Evolutionary conservation across 2,329 filamentous ascomycete genomes (phyloP).

Genomic region (Byssothecium circinans): DNA sequence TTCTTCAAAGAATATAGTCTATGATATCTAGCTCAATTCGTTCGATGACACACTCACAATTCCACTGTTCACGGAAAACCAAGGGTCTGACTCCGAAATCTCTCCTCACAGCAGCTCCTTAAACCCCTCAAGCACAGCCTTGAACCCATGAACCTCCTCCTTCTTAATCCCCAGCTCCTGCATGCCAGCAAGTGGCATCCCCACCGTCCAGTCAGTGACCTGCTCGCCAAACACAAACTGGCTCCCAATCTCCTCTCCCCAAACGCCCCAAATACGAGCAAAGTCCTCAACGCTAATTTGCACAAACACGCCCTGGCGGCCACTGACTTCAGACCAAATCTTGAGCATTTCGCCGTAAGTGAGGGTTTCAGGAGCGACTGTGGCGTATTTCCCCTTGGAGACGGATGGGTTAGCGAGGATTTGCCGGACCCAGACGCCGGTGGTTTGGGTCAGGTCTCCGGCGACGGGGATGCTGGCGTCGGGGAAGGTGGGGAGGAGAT

Average conservation of each 20-base stretch:
- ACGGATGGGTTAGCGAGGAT: slow-evolving; percentile 14
- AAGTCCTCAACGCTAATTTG: slow-evolving; percentile 12
- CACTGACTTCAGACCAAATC: slow-evolving; percentile 18
- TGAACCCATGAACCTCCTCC: slow-evolving; percentile 13
- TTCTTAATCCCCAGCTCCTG: slow-evolving; percentile 20
- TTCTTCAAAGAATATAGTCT: not conserved
- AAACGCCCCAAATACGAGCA: slow-evolving; percentile 14
- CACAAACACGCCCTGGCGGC: slow-evolving; percentile 15
- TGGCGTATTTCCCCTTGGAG: slow-evolving; percentile 16
- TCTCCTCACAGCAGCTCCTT: slow-evolving; percentile 2
- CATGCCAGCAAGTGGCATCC: slow-evolving; percentile 6
- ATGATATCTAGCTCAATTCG: not conserved
- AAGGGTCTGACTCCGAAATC: no score
- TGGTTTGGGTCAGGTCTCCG: slow-evolving; percentile 17
- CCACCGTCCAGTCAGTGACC: slow-evolving; percentile 8
- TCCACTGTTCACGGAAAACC: no score
- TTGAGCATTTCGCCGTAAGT: slow-evolving; percentile 16
- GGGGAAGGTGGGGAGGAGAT: slow-evolving; percentile 12
- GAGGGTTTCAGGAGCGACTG: slow-evolving; percentile 10
- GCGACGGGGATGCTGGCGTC: slow-evolving; percentile 13
- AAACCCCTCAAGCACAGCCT: slow-evolving; percentile 8
- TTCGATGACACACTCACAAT: not conserved
- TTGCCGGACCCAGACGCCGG: slow-evolving; percentile 22
- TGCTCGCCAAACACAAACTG: slow-evolving; percentile 21
- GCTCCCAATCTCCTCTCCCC: slow-evolving; percentile 14